Percentiles rank a stretch among this genome's conserved stretches.
Conservation (phyloP, 2,329 filamentous ascomycete genomes). For the Aspergillus sp. region DNA sequence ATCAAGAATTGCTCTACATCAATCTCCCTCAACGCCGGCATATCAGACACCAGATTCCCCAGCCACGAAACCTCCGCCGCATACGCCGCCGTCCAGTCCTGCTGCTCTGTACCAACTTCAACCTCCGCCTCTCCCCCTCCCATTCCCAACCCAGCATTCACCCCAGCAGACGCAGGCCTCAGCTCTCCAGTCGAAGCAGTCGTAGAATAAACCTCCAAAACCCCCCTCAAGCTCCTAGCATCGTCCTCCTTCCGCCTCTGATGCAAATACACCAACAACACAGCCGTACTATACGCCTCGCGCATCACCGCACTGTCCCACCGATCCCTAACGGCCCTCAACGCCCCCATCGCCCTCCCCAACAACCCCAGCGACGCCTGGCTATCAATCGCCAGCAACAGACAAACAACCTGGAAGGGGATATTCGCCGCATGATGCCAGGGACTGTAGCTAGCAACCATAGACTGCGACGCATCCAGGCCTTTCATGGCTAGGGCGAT, state of each 20-base stretch:
- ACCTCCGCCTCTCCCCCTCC: too few relatives aligned
- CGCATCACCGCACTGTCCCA: constrained; percentile 49
- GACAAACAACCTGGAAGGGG: constrained; percentile 58
- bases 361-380: constrained; percentile 49
- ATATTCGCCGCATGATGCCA: constrained; percentile 62
- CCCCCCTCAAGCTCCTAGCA: not conserved
- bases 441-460: constrained; percentile 46
- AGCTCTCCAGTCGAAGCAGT: too few relatives aligned
- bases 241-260: constrained; percentile 47
- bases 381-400: constrained; percentile 56
- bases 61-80: not conserved
- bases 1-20: not conserved
- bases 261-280: constrained; percentile 53
- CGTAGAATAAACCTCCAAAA: too few relatives aligned
- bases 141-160: too few relatives aligned
- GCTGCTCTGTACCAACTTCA: not conserved
- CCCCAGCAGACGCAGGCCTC: too few relatives aligned
- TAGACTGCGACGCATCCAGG: constrained; percentile 46
- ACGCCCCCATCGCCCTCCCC: constrained; percentile 50
- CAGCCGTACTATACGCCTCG: constrained; percentile 55
- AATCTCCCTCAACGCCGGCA: not conserved
- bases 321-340: constrained; percentile 41
- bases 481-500: constrained; percentile 45
- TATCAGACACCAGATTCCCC: not conserved
- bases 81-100: constrained; percentile 19